Percentiles rank a stretch among this genome's conserved stretches.
Evolutionary conservation across 441 rosid species (phyloP).

Genomic region (Corymbia citriodora): DNA sequence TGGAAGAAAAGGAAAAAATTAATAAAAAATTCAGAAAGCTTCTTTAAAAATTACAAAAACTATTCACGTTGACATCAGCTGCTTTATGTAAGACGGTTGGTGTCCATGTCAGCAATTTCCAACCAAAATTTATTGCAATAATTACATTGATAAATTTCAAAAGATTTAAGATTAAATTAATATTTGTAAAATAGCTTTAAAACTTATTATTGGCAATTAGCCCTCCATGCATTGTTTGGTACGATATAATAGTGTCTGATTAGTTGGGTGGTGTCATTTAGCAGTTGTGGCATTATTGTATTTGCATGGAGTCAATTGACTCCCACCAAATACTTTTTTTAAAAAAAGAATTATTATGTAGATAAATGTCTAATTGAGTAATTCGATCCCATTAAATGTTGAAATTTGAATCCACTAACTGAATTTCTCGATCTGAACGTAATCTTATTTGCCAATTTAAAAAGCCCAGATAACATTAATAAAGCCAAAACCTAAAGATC

Average conservation of each 20-base stretch:
- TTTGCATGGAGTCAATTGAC: not conserved
- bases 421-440: not conserved
- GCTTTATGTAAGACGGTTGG: no score
- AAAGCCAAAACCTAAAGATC: not conserved
- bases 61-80: no score
- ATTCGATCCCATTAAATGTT: not conserved
- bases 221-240: not conserved
- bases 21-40: no score
- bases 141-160: not conserved
- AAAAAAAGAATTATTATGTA: not conserved
- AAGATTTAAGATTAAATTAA: no score
- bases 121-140: no score
- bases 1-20: no score
- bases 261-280: not conserved
- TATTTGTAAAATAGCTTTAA: no score
- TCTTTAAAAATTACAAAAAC: no score
- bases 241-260: not conserved
- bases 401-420: not conserved
- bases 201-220: no score
- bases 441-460: not conserved
- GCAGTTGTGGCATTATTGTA: not conserved
- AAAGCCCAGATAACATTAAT: not conserved
- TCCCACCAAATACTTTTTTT: not conserved
- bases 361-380: no score
- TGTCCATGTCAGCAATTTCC: no score